Conservation (phyloP, 495 filamentous ascomycete species). For the Aeminium ludgeri region DNA sequence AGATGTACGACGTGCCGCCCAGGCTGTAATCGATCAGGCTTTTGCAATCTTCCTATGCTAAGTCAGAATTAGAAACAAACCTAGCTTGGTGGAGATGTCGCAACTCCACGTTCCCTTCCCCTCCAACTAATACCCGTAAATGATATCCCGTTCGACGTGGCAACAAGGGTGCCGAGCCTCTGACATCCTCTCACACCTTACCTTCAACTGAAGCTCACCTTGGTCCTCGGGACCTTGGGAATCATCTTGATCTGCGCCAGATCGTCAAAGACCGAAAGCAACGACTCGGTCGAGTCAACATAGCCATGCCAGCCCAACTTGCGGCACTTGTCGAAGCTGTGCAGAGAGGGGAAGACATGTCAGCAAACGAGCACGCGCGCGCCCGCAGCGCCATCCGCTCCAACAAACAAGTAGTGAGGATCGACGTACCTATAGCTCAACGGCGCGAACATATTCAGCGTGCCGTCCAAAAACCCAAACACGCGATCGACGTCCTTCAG, state of each 20-base stretch:
- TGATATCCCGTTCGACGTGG: too few relatives aligned
- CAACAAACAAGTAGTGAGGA: background rate
- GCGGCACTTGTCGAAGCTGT: constrained; percentile 25
- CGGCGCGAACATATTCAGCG: constrained; percentile 10
- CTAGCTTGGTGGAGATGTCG: too few relatives aligned
- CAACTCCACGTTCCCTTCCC: too few relatives aligned
- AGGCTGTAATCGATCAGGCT: too few relatives aligned
- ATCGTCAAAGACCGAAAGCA: constrained; percentile 24
- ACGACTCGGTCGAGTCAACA: constrained; percentile 26
- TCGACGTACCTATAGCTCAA: constrained; percentile 15
- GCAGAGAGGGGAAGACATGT: background rate
- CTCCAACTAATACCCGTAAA: too few relatives aligned
- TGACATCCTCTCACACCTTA: too few relatives aligned
- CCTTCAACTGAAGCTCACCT: constrained; percentile 13
- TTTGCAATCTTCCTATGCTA: too few relatives aligned
- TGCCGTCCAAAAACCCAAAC: constrained; percentile 23
- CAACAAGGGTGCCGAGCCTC: too few relatives aligned
- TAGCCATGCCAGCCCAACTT: constrained; percentile 29
- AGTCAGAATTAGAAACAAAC: too few relatives aligned
- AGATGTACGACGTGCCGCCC: too few relatives aligned
- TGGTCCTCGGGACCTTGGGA: constrained; percentile 18
- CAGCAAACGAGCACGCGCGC: background rate
- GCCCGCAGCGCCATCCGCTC: too few relatives aligned
- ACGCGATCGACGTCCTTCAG: constrained; percentile 19
- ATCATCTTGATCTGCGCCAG: constrained; percentile 24